Evolutionary conservation across 108 stramenopile species (phyloP), one percentile per base, ranked within the genome.

Genomic region (Hondaea fermentalgiana): DNA sequence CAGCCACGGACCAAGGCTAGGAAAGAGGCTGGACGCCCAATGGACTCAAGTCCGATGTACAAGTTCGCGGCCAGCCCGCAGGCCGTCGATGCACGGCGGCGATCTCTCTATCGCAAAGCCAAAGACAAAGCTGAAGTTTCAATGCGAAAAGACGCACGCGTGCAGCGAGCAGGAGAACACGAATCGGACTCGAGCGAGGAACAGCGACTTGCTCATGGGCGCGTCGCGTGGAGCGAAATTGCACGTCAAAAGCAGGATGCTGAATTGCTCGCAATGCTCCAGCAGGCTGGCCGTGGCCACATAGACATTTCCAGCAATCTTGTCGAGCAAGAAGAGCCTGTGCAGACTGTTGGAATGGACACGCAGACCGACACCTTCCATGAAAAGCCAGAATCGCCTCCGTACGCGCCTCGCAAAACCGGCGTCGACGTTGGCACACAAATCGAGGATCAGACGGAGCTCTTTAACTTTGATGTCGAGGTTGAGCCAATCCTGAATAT

Each of bases 371-470:
- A 93, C 72, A 51, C 17, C 47, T 93, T 94, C 28, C 4, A 16
- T 3, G 60, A 88, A 19, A 72, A 87, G 5, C 55, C 87, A 21
- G 72, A 51, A 8, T 21, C 89, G 49, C 47, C 87, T 35, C 60
- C 58, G 5, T 92, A 59, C 83, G 87, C 93, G 3, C 93, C 93
- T 21, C 25, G 42, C 42, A 94, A 94, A 71, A 92, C 90, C n/a
- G 94, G 94, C 55, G 90, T 94, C 25, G 94, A 94, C 57, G 90
- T 59, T 3, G 83, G 21, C n/a, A 93, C 94, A 5, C 94, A 94
- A 35, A 88, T 91, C 5, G 87, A 71, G 44, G 90, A 90, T 2
- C 90, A 53, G 5, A 91, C 44, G n/a, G 88, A 91, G 59, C 88
- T 94, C 57, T 94, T 93, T 60, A 72, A 93, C 51, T 93, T 93